Conservation (phyloP, 2,329 filamentous ascomycete species). For the Colletotrichum camelliae region DNA sequence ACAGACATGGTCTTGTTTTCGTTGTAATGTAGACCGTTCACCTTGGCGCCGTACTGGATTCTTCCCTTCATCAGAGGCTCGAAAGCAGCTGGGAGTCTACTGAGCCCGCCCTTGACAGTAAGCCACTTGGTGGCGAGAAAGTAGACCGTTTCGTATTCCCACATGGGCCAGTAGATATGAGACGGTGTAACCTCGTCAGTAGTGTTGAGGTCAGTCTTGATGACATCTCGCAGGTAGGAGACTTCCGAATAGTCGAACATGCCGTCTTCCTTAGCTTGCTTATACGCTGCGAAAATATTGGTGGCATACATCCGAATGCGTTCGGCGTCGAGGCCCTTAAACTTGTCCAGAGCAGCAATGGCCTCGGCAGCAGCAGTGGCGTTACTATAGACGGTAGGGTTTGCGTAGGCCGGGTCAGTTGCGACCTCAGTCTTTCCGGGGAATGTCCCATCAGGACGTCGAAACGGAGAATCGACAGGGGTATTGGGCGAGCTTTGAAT, state of each 20-base stretch:
- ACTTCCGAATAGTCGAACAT: conserved; percentile 35
- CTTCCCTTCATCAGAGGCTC: conserved; percentile 33
- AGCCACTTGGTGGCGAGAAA: conserved; percentile 29
- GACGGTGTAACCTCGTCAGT: conserved; percentile 38
- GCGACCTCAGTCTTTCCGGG: conserved; percentile 29
- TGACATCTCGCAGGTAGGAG: conserved; percentile 35
- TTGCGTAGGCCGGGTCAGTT: conserved; percentile 22
- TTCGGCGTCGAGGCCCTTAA: conserved; percentile 27
- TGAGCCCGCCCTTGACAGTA: conserved; percentile 38
- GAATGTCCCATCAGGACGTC: conserved; percentile 32
- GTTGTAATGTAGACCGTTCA: conserved; percentile 27
- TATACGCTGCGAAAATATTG: conserved; percentile 35
- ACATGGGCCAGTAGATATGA: conserved; percentile 30
- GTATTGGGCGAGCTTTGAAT: conserved; percentile 41
- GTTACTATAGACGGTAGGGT: conserved; percentile 26
- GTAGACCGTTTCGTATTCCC: conserved; percentile 33
- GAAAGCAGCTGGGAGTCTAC: conserved; percentile 38
- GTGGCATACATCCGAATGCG: conserved; percentile 25
- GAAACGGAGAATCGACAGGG: conserved; percentile 25
- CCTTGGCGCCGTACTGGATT: conserved; percentile 26
- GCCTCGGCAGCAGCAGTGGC: conserved; percentile 28
- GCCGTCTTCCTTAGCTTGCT: conserved; percentile 31
- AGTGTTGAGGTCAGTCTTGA: conserved; percentile 38
- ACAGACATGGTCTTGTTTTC: conserved; percentile 25
- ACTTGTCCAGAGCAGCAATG: conserved; percentile 28